Evolutionary conservation across 2,329 filamentous ascomycete species (phyloP).

Genomic region (Botrytis porri): DNA sequence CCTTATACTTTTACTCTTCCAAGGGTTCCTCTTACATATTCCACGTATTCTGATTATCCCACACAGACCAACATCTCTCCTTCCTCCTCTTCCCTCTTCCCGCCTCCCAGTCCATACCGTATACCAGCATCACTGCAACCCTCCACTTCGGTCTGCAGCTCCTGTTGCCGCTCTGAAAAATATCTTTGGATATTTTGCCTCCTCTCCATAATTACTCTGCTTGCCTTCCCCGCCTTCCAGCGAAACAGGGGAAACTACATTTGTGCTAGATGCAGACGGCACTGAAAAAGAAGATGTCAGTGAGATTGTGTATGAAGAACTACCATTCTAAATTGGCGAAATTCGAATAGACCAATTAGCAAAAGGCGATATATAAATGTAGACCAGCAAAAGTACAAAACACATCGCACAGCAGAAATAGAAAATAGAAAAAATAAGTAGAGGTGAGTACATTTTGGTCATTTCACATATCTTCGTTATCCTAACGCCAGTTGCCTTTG

Average conservation of each 20-base stretch:
- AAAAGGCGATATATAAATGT: background rate
- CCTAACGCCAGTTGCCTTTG: constrained; percentile 6
- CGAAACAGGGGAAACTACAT: background rate
- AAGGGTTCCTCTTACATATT: background rate
- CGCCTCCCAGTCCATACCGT: background rate
- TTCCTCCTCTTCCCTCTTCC: background rate
- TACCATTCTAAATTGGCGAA: background rate
- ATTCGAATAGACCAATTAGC: no score
- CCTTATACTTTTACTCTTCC: background rate
- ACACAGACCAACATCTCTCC: background rate
- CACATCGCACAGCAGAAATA: background rate
- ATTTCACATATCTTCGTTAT: constrained; percentile 17
- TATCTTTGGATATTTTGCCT: background rate
- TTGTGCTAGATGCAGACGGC: background rate
- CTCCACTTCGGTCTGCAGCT: background rate
- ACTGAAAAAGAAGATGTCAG: background rate
- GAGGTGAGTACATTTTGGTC: constrained; percentile 5
- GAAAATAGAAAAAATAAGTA: background rate
- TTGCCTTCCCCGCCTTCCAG: background rate
- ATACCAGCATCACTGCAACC: background rate
- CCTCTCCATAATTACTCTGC: background rate
- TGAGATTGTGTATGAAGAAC: no score
- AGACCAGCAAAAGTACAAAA: background rate
- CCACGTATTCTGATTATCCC: background rate
- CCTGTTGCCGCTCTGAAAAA: background rate